Base-by-base conservation (phyloP, 2,329 filamentous ascomycete species). In the Hysterium pulicare region DNA sequence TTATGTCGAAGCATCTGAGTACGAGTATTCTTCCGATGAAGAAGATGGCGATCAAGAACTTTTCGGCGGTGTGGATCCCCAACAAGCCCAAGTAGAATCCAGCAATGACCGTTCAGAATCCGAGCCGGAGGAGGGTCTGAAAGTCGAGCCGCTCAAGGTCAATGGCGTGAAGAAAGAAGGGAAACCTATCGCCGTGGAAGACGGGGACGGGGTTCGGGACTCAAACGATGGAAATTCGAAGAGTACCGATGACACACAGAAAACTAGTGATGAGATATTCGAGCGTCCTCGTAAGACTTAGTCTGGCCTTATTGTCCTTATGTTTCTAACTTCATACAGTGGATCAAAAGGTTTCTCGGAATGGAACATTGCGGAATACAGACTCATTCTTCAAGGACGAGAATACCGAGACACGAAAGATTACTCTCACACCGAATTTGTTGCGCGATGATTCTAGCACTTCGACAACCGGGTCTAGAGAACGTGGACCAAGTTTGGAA, bases 351-450 rank as follows among this genome's bases (percentile, higher is more conserved):
- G 55, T 66, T 2, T 90, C 88, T 26, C 82, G 85, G 50, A 94
- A 95, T 55, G 90, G 90, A 32, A 91, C 87, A 17, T 79, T 95
- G 33, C 81, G 91, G 50, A 94, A 94, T 62, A 91, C 89, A 4
- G 91, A 97, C 68, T 95, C 91, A 1, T 96, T 97, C 74, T 96
- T 96, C 75, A 95, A 90, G 67, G 93, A 97, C 59, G 91, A 98
- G 59, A 89, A 82, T 23, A 86, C 89, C 28, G 93, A 97, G 67
- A 96, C 93, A 2, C 90, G 94, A 68, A 97, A 97, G 72, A 97
- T 98, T 53, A 95, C 90, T 0, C 78, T 98, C 33, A 98, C 93
- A 3, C 93, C 93, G 1, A 95, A 95, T 54, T 71, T 98, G 40
- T 73, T 97, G 31, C 83, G 91, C 32, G 91, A 97, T 53, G 90